A percentile compares a stretch with the other conserved stretches of the same genome.
These are phyloP conservation scores for Zasmidium citrigriseum DNA, from an alignment of 2,329 filamentous ascomycete species.

Conservation along the genomic window DNA sequence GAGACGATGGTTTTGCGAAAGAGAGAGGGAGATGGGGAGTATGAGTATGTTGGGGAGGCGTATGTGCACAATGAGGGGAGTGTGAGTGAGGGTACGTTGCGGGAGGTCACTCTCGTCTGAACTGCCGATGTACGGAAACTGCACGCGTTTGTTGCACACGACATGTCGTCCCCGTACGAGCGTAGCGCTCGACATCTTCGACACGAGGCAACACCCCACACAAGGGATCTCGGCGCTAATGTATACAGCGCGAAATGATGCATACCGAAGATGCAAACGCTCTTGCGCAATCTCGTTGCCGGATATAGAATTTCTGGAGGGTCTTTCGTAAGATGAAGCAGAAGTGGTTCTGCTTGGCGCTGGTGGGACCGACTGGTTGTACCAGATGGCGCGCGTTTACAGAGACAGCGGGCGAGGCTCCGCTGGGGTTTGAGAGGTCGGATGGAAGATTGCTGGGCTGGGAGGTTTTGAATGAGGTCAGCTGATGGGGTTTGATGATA, in stretches of 20 bases:
- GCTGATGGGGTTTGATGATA: neutral
- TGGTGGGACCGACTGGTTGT: neutral
- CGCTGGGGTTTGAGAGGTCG: neutral
- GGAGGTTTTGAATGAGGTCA: neutral
- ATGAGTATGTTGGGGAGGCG: no score
- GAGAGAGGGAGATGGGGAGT: no score
- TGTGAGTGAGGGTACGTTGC: no score
- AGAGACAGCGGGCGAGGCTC: neutral
- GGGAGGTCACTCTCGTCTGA: no score
- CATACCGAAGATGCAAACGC: neutral
- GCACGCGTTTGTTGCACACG: no score
- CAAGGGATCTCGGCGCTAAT: neutral
- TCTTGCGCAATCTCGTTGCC: neutral
- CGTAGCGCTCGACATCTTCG: no score
- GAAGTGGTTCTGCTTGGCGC: neutral
- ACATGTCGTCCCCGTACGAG: no score
- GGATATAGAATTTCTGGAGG: neutral
- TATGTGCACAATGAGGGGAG: no score
- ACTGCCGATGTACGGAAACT: no score
- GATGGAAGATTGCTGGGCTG: neutral
- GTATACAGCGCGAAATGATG: neutral
- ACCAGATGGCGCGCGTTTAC: slow-evolving; percentile 8
- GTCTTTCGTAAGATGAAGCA: neutral
- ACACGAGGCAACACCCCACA: no score
- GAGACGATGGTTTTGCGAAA: no score